Conservation (phyloP, 495 filamentous ascomycete species). For the Talaromyces proteolyticus region DNA sequence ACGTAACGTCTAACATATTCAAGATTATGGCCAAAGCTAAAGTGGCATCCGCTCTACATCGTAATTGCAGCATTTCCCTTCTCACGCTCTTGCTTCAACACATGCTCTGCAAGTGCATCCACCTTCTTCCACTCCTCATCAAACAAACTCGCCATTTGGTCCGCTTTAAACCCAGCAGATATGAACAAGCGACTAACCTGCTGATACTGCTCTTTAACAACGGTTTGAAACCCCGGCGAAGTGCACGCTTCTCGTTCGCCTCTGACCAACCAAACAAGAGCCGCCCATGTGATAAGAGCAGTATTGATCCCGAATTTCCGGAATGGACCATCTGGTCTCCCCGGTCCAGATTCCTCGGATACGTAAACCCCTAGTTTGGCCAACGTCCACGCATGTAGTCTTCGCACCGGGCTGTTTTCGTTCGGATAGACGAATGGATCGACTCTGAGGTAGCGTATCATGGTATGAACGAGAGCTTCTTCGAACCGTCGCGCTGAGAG, state of each 20-base stretch:
- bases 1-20: too few species aligned
- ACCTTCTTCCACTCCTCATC: slow-evolving; percentile 31
- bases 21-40: background rate
- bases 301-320: slow-evolving; percentile 24
- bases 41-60: too few species aligned
- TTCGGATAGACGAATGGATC: slow-evolving; percentile 29
- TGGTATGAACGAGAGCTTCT: slow-evolving; percentile 29
- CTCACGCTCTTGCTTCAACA: slow-evolving; percentile 21
- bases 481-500: slow-evolving; percentile 22
- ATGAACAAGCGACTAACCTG: slow-evolving; percentile 12
- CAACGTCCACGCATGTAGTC: slow-evolving; percentile 38
- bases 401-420: slow-evolving; percentile 32
- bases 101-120: slow-evolving; percentile 19
- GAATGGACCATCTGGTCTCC: too few species aligned
- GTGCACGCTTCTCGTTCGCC: slow-evolving; percentile 26
- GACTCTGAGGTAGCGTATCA: slow-evolving; percentile 27
- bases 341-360: slow-evolving; percentile 19
- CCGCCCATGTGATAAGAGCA: slow-evolving; percentile 28
- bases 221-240: slow-evolving; percentile 28
- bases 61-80: background rate
- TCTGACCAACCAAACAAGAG: slow-evolving; percentile 34
- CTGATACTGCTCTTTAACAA: slow-evolving; percentile 23
- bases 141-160: slow-evolving; percentile 25
- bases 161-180: background rate
- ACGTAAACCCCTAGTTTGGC: slow-evolving; percentile 31